A percentile compares a stretch with the other conserved stretches of the same genome.
Evolutionary conservation across 1,284 basidiomycete genomes (phyloP).

Genomic region (Microbotryum violaceum): DNA sequence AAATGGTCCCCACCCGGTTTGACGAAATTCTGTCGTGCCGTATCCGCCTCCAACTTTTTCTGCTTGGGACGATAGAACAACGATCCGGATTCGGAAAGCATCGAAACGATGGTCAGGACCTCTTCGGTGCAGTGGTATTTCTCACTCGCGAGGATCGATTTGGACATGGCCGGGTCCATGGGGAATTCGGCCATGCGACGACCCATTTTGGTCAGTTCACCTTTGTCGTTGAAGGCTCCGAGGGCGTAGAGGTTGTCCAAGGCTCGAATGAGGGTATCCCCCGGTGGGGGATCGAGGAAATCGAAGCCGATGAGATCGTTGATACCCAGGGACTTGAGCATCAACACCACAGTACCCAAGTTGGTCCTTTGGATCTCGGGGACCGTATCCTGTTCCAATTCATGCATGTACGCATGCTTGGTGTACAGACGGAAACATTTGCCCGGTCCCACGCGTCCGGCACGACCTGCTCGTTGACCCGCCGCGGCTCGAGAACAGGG

Average conservation of each 20-base stretch:
- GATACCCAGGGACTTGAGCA: conserved; percentile 57
- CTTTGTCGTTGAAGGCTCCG: conserved; percentile 90
- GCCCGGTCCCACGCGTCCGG: conserved; percentile 95
- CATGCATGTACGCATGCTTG: conserved; percentile 57
- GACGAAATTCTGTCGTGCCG: conserved; percentile 92
- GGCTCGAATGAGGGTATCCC: conserved; percentile 94
- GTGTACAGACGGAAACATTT: conserved; percentile 81
- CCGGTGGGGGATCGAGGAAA: conserved; percentile 63
- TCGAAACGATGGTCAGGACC: conserved; percentile 91
- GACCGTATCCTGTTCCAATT: conserved; percentile 54
- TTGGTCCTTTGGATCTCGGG: conserved; percentile 53
- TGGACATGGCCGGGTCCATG: conserved; percentile 87
- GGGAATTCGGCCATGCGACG: conserved; percentile 98
- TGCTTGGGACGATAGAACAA: conserved; percentile 97
- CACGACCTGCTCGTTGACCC: conserved; percentile 92
- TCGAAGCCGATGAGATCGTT: conserved; percentile 57
- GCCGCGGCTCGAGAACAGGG: conserved; percentile 95
- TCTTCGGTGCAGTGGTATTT: conserved; percentile 93
- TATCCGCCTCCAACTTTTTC: conserved; percentile 61
- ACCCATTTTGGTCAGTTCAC: conserved; percentile 91
- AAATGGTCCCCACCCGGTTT: conserved; percentile 96
- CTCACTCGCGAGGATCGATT: conserved; percentile 92
- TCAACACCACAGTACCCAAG: conserved; percentile 50
- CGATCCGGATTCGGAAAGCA: conserved; percentile 91
- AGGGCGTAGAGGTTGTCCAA: conserved; percentile 90